phyloP scores from a whole-genome alignment of 495 filamentous ascomycete genomes.

The Terfezia boudieri region DNA sequence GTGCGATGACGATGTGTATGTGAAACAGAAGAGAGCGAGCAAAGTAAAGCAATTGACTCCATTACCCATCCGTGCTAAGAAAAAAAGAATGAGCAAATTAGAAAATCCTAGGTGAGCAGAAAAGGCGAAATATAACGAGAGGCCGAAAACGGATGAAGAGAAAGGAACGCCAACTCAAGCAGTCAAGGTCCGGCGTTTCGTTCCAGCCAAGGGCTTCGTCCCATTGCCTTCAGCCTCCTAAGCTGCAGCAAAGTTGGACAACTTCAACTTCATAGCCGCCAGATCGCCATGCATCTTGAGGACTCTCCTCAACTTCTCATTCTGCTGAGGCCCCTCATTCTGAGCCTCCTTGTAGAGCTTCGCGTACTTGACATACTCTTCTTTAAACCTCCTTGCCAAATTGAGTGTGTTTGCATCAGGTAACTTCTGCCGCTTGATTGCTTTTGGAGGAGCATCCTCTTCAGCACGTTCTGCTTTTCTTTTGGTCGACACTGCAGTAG shows the following conservation, averaged over 20 bases:
- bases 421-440: slow-evolving; percentile 5
- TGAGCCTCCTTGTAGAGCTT: slow-evolving; percentile 12
- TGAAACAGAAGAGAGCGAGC: too few relatives aligned
- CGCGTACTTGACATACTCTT: slow-evolving; percentile 16
- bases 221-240: background rate
- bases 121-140: too few relatives aligned
- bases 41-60: too few relatives aligned
- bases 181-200: too few relatives aligned
- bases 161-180: too few relatives aligned
- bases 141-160: too few relatives aligned
- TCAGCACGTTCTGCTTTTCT: slow-evolving; percentile 9
- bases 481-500: background rate
- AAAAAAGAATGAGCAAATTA: too few relatives aligned
- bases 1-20: too few relatives aligned
- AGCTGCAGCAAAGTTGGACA: background rate
- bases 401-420: slow-evolving; percentile 11
- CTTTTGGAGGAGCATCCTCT: slow-evolving; percentile 10
- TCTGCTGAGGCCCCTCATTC: slow-evolving; percentile 12
- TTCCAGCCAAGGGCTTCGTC: too few relatives aligned
- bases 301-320: slow-evolving; percentile 14
- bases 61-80: too few relatives aligned
- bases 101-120: too few relatives aligned
- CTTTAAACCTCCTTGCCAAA: slow-evolving; percentile 16
- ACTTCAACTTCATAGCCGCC: background rate
- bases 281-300: slow-evolving; percentile 16